Percentiles rank a stretch among this genome's conserved stretches.
Evolutionary conservation across 176 grass and related monocot species (phyloP).

Genomic region (Eleusine coracana): DNA sequence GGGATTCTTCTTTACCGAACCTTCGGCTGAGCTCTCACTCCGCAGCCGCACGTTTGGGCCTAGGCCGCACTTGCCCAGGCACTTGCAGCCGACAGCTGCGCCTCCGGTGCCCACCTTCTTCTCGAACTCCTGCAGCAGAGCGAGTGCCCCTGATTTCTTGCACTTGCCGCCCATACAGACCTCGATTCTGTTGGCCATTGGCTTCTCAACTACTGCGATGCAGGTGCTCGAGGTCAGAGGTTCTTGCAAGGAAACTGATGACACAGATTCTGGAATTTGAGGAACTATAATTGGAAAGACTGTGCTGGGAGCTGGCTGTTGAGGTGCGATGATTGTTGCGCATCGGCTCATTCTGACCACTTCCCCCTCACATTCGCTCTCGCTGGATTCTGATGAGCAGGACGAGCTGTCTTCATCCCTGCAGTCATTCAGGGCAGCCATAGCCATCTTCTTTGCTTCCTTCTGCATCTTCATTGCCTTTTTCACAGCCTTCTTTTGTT

Average conservation of each 20-base stretch:
- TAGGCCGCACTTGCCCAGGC: slow-evolving; percentile 76
- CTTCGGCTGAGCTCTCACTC: not conserved
- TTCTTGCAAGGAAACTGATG: not conserved
- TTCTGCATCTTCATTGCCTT: slow-evolving; percentile 56
- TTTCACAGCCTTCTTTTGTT: slow-evolving; percentile 62
- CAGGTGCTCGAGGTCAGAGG: not conserved
- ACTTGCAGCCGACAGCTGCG: slow-evolving; percentile 58
- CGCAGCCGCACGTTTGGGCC: slow-evolving; percentile 62
- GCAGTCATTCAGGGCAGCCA: slow-evolving; percentile 16
- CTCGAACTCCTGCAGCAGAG: slow-evolving; percentile 68
- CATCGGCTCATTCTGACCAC: slow-evolving; percentile 40
- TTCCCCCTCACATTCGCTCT: slow-evolving; percentile 45
- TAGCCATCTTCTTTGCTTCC: slow-evolving; percentile 41
- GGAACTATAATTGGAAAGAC: slow-evolving; percentile 33
- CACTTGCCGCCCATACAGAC: slow-evolving; percentile 94
- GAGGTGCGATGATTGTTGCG: slow-evolving; percentile 11
- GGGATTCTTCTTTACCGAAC: slow-evolving; percentile 28
- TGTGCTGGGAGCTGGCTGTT: not conserved
- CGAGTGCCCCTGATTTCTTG: slow-evolving; percentile 59
- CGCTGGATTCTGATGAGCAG: slow-evolving; percentile 64
- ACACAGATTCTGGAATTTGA: slow-evolving; percentile 21
- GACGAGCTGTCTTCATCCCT: slow-evolving; percentile 49
- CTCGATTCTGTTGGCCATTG: slow-evolving; percentile 44
- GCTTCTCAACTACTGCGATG: slow-evolving; percentile 6
- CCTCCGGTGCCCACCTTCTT: slow-evolving; percentile 37